Evolutionary conservation across 192 early-diverging fungal genomes (phyloP).

Genomic region (Linnemannia schmuckeri): DNA sequence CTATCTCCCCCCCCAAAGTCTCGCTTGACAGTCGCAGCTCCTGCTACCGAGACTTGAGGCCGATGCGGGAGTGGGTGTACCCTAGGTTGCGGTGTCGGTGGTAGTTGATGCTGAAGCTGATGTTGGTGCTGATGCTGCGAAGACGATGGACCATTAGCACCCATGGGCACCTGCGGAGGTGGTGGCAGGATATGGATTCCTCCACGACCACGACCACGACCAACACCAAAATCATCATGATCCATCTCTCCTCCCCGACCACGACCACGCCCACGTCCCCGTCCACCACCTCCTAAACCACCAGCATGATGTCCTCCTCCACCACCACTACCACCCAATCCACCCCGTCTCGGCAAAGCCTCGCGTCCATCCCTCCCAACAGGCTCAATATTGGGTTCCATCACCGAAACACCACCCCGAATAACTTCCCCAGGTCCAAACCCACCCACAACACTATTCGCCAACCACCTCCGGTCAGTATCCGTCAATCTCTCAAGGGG

Average conservation of each 20-base stretch:
- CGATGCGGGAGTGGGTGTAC: slow-evolving; percentile 33
- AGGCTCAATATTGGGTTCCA: slow-evolving; percentile 58
- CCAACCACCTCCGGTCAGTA: slow-evolving; percentile 56
- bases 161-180: background rate
- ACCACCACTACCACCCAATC: slow-evolving; percentile 1
- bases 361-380: slow-evolving; percentile 40
- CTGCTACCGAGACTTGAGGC: background rate
- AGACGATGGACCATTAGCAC: background rate
- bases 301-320: slow-evolving; percentile 15
- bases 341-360: slow-evolving; percentile 31
- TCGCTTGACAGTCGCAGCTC: background rate
- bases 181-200: slow-evolving; percentile 1
- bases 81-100: background rate
- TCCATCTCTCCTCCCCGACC: slow-evolving; percentile 22
- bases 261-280: slow-evolving; percentile 24
- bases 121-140: background rate
- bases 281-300: background rate
- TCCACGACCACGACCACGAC: slow-evolving; percentile 9
- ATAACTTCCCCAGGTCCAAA: slow-evolving; percentile 48
- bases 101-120: background rate
- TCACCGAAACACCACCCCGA: slow-evolving; percentile 54
- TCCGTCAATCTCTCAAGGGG: slow-evolving; percentile 57
- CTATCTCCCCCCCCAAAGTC: background rate
- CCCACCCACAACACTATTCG: slow-evolving; percentile 52
- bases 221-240: background rate